phyloP scores from a whole-genome alignment of 495 filamentous ascomycete genomes.

The Penicillium alfredii region DNA sequence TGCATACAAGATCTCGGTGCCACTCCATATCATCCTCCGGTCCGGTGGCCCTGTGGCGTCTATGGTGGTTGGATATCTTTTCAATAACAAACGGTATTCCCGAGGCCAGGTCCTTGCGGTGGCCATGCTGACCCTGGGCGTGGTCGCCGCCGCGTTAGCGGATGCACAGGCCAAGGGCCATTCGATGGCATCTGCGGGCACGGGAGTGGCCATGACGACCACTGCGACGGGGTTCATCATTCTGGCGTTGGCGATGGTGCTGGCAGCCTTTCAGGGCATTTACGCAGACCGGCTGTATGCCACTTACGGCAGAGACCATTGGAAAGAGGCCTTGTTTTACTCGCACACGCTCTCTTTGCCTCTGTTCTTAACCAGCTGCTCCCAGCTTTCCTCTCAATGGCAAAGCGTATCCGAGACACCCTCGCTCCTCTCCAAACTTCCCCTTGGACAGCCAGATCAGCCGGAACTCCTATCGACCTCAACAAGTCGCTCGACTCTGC shows the following conservation, averaged over 20 bases:
- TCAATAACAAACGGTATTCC: constrained; percentile 72
- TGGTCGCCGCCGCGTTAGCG: constrained; percentile 78
- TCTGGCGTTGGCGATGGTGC: constrained; percentile 79
- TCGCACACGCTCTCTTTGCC: constrained; percentile 75
- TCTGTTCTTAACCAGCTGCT: constrained; percentile 47
- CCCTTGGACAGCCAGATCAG: not conserved
- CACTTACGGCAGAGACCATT: constrained; percentile 71
- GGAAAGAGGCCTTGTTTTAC: constrained; percentile 97
- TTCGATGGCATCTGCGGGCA: constrained; percentile 16
- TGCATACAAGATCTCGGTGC: constrained; percentile 92
- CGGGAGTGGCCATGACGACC: constrained; percentile 12
- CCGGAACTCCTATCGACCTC: constrained; percentile 2
- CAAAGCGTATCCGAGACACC: constrained; percentile 41
- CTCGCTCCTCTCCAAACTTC: constrained; percentile 27
- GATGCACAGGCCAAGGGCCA: constrained; percentile 77
- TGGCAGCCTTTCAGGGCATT: constrained; percentile 90
- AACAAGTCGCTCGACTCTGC: constrained; percentile 2
- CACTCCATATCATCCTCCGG: constrained; percentile 92
- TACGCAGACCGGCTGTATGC: constrained; percentile 89
- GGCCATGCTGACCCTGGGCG: constrained; percentile 74
- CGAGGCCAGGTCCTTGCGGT: constrained; percentile 73
- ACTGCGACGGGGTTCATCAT: constrained; percentile 77
- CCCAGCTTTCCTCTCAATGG: constrained; percentile 46
- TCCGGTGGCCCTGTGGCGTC: constrained; percentile 94
- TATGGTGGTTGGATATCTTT: constrained; percentile 78